Evolutionary conservation across 805 yeast species (phyloP), one percentile per base, ranked within the genome.

Genomic region (Yarrowia phangngaensis): DNA sequence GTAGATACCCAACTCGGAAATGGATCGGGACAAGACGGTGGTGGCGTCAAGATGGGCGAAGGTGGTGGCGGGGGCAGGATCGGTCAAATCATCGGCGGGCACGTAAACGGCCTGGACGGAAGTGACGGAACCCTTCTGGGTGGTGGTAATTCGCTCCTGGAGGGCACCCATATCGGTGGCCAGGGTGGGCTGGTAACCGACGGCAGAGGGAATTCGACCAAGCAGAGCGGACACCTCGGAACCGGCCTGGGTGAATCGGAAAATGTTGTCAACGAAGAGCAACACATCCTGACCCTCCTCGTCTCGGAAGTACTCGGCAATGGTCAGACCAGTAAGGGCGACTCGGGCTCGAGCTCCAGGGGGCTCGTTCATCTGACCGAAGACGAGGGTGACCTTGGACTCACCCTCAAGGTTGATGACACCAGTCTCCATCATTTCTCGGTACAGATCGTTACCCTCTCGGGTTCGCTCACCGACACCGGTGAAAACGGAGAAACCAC

Each of bases 401-500:
- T 92, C 97, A 74, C 98, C 98, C 71, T 92, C 97, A 64, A 90
- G 80, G 85, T 92, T 88, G 75, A 92, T 92, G 76, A 92, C 97
- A 81, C 97, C 97, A 62, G 98, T 90, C 80, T 92, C 98, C 70
- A 82, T 87, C 98, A 92, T 92, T 79, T 92, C 98, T 82, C 96
- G 94, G 95, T 90, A 90, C 74, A 90, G 82, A 83, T 90, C 98
- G 81, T 90, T 92, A 87, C 98, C 98, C 80, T 90, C 98, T 85
- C 98, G 92, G 79, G 98, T 90, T 79, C 98, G 85, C 80, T 92
- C 98, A 82, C 98, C 98, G 75, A 90, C 98, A 88, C 98, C 98
- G 67, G 96, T 84, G 84, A 90, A 90, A 62, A 90, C 97, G 53
- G 97, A 90, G 95, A 90, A 90, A 84, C 97, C 97, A 87, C 97